Evolutionary conservation across 495 filamentous ascomycete genomes (phyloP), one percentile per base, ranked within the genome.

Genomic region (Hypoxylon intermedium): DNA sequence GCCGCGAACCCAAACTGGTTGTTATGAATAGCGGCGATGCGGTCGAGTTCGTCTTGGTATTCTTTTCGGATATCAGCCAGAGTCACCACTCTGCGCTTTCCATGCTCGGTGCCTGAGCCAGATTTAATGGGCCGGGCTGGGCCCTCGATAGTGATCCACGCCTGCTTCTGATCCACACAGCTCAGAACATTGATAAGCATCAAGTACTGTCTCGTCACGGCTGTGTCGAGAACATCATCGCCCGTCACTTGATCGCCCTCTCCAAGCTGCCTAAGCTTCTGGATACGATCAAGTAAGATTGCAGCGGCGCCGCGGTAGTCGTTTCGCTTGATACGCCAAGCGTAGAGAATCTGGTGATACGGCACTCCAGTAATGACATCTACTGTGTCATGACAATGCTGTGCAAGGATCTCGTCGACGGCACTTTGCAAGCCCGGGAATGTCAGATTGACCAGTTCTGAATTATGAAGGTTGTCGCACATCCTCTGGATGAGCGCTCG

Each of bases 251-350:
- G 78, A 44, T 83, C 69, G 69, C 77, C 68, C 72, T 82, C 54
- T 16, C 77, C 77, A 53, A 75, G 60, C 53, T 59, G 72, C 73
- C 77, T 71, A 72, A 74, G 72, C 77, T 80, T 79, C 77, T 70
- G 73, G 48, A 76, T 75, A 60, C 87, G 79, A 59, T 89, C 84
- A 30, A 89, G 77, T 19, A 95, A 81, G 38, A 92, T 82, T 38
- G 87, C 83, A 0, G 94, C 92, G 2, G 90, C 94, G 43, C 93
- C 94, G 31, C 93, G 90, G 75, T 90, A 94, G 71, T 98, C 90
- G 50, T 84, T 82, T 45, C 87, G 88, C 60, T 85, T 83, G 52
- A 97, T 86, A 47, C 95, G 86, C 82, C 91, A 98, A 16, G 92
- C 85, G 63, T 96, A 94, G 21, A 98, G 84, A 37, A 96, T 86